phyloP scores from a whole-genome alignment of 768 basidiomycete species.

The Mycena chlorophos region DNA sequence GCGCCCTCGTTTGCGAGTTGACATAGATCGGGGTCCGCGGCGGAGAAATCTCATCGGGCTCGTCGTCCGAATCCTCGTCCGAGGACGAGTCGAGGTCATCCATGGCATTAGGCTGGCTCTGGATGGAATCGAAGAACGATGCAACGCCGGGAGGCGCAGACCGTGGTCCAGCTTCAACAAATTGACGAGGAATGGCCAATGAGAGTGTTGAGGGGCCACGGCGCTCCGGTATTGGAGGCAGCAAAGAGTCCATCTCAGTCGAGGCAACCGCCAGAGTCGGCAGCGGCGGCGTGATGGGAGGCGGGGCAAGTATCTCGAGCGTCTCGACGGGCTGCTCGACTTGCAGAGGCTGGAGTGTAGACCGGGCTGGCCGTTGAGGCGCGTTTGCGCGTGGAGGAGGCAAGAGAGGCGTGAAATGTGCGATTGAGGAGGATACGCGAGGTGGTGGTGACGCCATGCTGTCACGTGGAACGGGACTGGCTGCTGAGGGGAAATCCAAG shows the following conservation, averaged over 20 bases:
- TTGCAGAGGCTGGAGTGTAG: not conserved
- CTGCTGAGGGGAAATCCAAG: constrained; percentile 21
- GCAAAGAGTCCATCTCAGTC: constrained; percentile 39
- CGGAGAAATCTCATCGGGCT: constrained; percentile 31
- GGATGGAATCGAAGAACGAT: constrained; percentile 75
- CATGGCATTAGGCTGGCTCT: constrained; percentile 69
- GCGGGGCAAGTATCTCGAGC: constrained; percentile 41
- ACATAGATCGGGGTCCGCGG: constrained; percentile 29
- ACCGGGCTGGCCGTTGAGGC: not conserved
- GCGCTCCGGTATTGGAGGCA: constrained; percentile 39
- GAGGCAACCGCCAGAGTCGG: constrained; percentile 17
- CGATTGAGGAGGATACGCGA: constrained; percentile 60
- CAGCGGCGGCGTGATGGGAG: constrained; percentile 45
- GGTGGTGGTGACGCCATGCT: constrained; percentile 59
- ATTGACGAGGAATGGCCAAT: constrained; percentile 48
- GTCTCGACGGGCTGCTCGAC: constrained; percentile 27
- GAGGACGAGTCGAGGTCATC: constrained; percentile 70
- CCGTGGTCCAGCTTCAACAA: constrained; percentile 47
- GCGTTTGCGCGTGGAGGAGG: constrained; percentile 49
- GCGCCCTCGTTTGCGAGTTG: constrained; percentile 39
- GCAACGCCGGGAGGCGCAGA: constrained; percentile 66
- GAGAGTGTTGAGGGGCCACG: constrained; percentile 35
- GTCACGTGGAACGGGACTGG: constrained; percentile 34
- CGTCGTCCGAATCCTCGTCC: constrained; percentile 42
- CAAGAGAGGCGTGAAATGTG: constrained; percentile 50